Percentiles rank a stretch among this genome's conserved stretches.
Conservation (phyloP, 2,329 filamentous ascomycete species). For the Ophiosphaerella herpotricha region DNA sequence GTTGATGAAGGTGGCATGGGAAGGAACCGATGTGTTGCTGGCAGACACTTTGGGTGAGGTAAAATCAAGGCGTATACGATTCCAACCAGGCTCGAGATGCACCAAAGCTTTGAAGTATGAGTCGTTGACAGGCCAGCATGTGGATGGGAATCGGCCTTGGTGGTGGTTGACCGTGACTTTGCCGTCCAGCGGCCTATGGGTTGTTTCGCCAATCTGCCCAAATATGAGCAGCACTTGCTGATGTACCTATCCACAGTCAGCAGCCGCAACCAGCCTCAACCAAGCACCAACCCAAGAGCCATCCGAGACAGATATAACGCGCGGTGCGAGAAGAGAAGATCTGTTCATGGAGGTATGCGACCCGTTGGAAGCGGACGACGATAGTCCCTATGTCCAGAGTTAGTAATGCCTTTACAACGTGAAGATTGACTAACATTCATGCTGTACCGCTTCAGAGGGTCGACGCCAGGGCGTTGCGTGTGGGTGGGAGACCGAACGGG, state of each 20-base stretch:
- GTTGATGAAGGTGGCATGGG: slow-evolving; percentile 79
- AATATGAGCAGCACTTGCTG: slow-evolving; percentile 85
- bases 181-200: slow-evolving; percentile 73
- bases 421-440: slow-evolving; percentile 35
- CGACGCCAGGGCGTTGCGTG: slow-evolving; percentile 50
- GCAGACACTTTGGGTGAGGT: slow-evolving; percentile 78
- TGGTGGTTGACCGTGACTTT: slow-evolving; percentile 77
- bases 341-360: slow-evolving; percentile 56
- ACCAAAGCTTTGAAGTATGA: slow-evolving; percentile 91
- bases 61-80: slow-evolving; percentile 87
- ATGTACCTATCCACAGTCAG: slow-evolving; percentile 67
- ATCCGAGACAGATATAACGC: slow-evolving; percentile 77
- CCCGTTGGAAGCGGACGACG: slow-evolving; percentile 57
- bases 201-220: slow-evolving; percentile 77
- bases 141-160: slow-evolving; percentile 82
- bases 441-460: slow-evolving; percentile 62
- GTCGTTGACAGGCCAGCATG: slow-evolving; percentile 83
- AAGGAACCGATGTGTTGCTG: slow-evolving; percentile 66
- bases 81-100: slow-evolving; percentile 88
- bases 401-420: background rate
- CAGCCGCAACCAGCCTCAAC: slow-evolving; percentile 1
- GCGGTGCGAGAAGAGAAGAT: slow-evolving; percentile 79
- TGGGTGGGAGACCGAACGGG: slow-evolving; percentile 22
- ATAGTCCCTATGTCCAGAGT: slow-evolving; percentile 52
- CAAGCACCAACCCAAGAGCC: slow-evolving; percentile 74